Percentiles rank a stretch among this genome's conserved stretches.
Conservation (phyloP, 345 rosid genomes). For the Erodium maritimum region DNA sequence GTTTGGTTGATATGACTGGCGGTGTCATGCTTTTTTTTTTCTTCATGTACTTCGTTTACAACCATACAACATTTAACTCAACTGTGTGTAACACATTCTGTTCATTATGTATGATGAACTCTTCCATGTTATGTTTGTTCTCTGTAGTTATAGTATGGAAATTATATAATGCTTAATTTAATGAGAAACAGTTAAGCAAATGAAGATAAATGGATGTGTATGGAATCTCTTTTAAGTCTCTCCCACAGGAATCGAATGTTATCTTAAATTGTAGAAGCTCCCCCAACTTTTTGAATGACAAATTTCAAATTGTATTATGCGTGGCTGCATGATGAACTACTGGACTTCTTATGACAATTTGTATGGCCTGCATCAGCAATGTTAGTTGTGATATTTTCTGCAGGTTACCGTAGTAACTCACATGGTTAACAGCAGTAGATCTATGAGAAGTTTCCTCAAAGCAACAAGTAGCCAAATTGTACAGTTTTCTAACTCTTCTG, state of each 20-base stretch:
- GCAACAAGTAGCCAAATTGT: constrained; percentile 37
- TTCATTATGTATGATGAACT: too few relatives aligned
- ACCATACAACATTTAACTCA: too few relatives aligned
- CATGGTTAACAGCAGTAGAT: constrained; percentile 46
- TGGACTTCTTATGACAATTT: background rate
- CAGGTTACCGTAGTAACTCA: constrained; percentile 49
- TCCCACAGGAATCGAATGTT: background rate
- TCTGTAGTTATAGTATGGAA: background rate
- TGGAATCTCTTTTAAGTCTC: background rate
- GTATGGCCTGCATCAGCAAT: background rate
- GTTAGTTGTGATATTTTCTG: background rate
- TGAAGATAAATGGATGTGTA: background rate
- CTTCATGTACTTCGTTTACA: too few relatives aligned
- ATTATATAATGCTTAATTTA: background rate
- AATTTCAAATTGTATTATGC: background rate
- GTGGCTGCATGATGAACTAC: background rate
- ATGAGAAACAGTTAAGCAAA: background rate
- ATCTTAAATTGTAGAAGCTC: background rate
- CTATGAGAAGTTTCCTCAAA: constrained; percentile 58
- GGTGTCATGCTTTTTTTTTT: too few relatives aligned
- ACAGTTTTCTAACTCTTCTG: constrained; percentile 46
- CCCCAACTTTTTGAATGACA: background rate
- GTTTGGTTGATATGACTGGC: too few relatives aligned
- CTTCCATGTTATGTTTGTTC: background rate
- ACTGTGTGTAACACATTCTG: too few relatives aligned